Base-by-base conservation (phyloP, 2,329 filamentous ascomycete genomes). In the Aspergillus sergii region DNA sequence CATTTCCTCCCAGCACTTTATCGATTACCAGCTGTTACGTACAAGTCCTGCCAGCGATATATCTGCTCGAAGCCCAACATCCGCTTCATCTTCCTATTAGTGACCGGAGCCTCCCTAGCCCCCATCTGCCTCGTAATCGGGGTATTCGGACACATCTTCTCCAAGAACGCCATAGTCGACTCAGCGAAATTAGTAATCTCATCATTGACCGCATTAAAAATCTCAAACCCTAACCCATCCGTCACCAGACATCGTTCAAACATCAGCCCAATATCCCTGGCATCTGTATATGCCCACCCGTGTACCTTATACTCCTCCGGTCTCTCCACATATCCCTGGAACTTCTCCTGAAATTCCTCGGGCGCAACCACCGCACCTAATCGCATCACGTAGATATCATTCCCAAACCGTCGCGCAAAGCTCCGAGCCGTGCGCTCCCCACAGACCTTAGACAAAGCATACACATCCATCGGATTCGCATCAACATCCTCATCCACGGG, bases 131-230 rank as follows among this genome's bases (percentile, higher is more conserved):
- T 76, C 30, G 81, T 86, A 50, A 89, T 78, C 1, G 80, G 78
- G 16, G 81, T 83, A 23, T 81, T 76, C 0, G 86, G 85, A 59
- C 79, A 83, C 11, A 75, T 75, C 68, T 82, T 78, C 68, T 81
- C 76, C 59, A 89, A 68, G 62, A 88, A 86, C 61, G 85, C 79
- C 50, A 75, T 76, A 0, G 85, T 87, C 0, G 84, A 82, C 26
- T 79, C 73, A 10, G 78, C 81, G 4, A 83, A 65, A 57, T 72
- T 83, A 0, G 86, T 89, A 56, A 88, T 88, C 3, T 81, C 85
- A 68, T 87, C 82, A 69, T 89, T 89, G 0, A 86, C 87, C 1
- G 86, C 87, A 69, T 89, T 89, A 74, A 89, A 89, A 0, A 89
- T 76, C 70, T 89, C 86, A 67, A 87, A 89, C 0, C 87, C 87